Evolutionary conservation across 2,329 filamentous ascomycete genomes (phyloP), one percentile per base, ranked within the genome.

Genomic region (Trichocomaceae sp.): DNA sequence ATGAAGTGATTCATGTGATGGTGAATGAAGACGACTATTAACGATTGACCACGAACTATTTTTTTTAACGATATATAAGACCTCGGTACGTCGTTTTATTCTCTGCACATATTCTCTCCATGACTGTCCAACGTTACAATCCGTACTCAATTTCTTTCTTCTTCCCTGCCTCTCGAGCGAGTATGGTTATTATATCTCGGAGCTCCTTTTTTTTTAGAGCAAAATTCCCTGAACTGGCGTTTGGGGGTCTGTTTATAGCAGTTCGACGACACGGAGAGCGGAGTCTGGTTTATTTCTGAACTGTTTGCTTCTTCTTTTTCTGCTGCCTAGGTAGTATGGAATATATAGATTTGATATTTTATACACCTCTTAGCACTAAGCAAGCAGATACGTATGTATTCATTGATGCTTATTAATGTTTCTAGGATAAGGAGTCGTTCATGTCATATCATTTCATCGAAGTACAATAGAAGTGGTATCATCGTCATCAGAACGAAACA

Each of bases 1-100:
- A 39, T 37, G 54, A 56, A 52, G 54, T 56, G 1, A 56, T 56
- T 39, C 54, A 56, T 31, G 54, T 56, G 8, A 52, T 52, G 15
- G 42, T 53, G 2, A 41, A 35, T 22, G 51, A 41, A 17, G 51
- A 53, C 5, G 42, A 29, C 8, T 47, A 41, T 42, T 23, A 53
- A 6, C 39, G 10, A 42, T 35, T 35, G 15, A 35, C 23, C 3
- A 26, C 23, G 3, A 26, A 26, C 23, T 4, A 26, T 26, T 26
- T 26, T 7, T n/a, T n/a, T n/a, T n/a, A n/a, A n/a, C n/a, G n/a
- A 10, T 33, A 33, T 12, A 33, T 9, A 33, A 10, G 12, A 2
- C 10, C 23, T 26, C 23, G 23, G 23, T 5, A 2, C 29, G 8
- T 33, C 8, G 29, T 33, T 33, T 10, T 33, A 33, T 33, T 26